Base-by-base conservation (phyloP, 1,284 basidiomycete genomes). In the Athelia psychrophila region DNA sequence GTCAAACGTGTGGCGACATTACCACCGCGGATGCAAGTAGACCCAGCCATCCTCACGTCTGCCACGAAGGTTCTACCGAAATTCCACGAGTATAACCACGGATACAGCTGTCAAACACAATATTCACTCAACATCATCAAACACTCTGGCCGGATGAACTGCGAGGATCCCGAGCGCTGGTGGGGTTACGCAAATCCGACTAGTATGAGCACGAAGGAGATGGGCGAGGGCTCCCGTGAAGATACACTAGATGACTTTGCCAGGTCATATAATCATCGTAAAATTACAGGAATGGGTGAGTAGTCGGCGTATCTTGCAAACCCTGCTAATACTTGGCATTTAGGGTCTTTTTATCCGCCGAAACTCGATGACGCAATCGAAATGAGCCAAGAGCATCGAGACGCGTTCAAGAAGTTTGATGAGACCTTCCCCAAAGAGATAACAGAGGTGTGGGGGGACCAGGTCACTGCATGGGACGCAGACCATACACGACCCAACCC, bases 251-350 rank as follows among this genome's bases (percentile, higher is more conserved):
- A 65, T 42, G 60, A 62, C 35, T 55, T 58, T 42, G 59, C 51
- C 45, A 54, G 56, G 18, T 50, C 49, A 6, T 64, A 58, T 63
- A 67, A 67, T 40, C 65, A 59, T 59, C 23, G 30, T 16, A 67
- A 66, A 46, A 13, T 56, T 24, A 32, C 50, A 2, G 49, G 48
- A 13, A 25, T 60, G 15, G 55, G 58, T 58, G 48, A 22, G 44
- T n/a, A 8, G 5, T 42, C n/a, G 12, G 20, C 20, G 12, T 22
- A 15, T 44, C 12, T 10, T 44, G 42, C 42, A 16, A 22, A 13
- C 42, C 10, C 12, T 44, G 20, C 20, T 15, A 44, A 16, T 16
- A 20, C 20, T 10, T 15, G 13, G 12, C 10, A 15, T n/a, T n/a
- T n/a, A 46, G 44, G 44, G 6, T 16, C 5, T 12, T 23, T n/a